These are phyloP conservation scores for Trametes pubescens DNA, from an alignment of 1,284 basidiomycete genomes.

Conservation along the genomic window DNA sequence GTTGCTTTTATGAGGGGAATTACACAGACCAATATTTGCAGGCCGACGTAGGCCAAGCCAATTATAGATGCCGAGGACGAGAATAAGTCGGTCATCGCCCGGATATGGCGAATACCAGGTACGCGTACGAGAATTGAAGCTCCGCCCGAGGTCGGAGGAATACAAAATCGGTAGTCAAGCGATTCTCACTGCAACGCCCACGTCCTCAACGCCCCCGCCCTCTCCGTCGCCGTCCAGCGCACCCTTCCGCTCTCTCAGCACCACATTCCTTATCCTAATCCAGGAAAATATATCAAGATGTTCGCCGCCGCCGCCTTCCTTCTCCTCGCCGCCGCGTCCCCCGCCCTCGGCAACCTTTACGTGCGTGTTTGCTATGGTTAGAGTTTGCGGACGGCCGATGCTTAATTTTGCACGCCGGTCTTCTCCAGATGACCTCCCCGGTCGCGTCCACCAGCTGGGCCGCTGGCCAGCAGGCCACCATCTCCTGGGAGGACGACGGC, in stretches of 20 bases:
- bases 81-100: conserved; percentile 5
- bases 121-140: conserved; percentile 21
- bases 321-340: conserved; percentile 62
- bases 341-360: conserved; percentile 64
- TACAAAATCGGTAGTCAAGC: conserved; percentile 32
- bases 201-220: conserved; percentile 19
- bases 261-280: conserved; percentile 49
- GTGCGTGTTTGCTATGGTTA: conserved; percentile 49
- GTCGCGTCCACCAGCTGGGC: conserved; percentile 58
- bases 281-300: conserved; percentile 51
- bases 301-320: conserved; percentile 55
- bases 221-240: conserved; percentile 32
- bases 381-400: not conserved
- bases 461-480: conserved; percentile 65
- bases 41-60: conserved; percentile 5
- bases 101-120: conserved; percentile 16
- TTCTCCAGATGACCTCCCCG: conserved; percentile 65
- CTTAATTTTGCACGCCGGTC: conserved; percentile 7
- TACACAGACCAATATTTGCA: no score
- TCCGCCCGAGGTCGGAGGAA: conserved; percentile 20
- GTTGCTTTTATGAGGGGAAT: no score
- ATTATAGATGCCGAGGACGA: conserved; percentile 18
- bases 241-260: conserved; percentile 36
- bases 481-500: conserved; percentile 78
- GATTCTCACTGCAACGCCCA: conserved; percentile 16